phyloP scores from a whole-genome alignment of 2,329 filamentous ascomycete genomes.

The Pseudocercospora macadamiae region DNA sequence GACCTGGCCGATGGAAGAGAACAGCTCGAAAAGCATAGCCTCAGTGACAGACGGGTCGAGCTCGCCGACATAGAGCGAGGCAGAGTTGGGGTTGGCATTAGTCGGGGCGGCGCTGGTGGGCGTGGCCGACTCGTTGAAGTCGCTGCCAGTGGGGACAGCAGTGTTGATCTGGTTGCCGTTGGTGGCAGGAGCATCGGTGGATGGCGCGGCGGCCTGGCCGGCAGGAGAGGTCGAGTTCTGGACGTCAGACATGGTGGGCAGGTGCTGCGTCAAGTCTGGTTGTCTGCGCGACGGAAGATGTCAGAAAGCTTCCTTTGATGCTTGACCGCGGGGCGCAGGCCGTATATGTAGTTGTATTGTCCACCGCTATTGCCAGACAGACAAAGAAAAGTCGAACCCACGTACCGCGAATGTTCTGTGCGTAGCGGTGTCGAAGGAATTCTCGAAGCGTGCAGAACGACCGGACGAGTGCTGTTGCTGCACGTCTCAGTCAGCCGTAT shows the following conservation, averaged over 20 bases:
- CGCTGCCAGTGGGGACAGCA: slow-evolving; percentile 65
- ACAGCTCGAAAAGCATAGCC: slow-evolving; percentile 99
- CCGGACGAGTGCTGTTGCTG: neutral
- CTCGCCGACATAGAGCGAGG: slow-evolving; percentile 98
- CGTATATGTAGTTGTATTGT: slow-evolving; percentile 16
- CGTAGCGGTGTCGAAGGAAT: neutral
- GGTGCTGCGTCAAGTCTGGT: slow-evolving; percentile 15
- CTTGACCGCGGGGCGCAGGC: slow-evolving; percentile 3
- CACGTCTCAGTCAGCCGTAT: neutral
- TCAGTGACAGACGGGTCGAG: slow-evolving; percentile 97
- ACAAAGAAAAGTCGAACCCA: slow-evolving; percentile 13
- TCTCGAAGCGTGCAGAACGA: slow-evolving; percentile 7
- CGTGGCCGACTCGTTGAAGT: slow-evolving; percentile 68
- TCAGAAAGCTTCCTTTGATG: slow-evolving; percentile 17
- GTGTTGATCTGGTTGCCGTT: slow-evolving; percentile 69
- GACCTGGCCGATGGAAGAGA: slow-evolving; percentile 98
- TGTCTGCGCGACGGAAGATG: slow-evolving; percentile 6
- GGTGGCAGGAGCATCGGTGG: slow-evolving; percentile 64
- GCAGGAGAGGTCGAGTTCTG: slow-evolving; percentile 56
- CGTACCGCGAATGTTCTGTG: slow-evolving; percentile 15
- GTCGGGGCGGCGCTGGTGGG: slow-evolving; percentile 71
- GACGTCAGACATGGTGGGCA: slow-evolving; percentile 44
- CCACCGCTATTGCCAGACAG: slow-evolving; percentile 10
- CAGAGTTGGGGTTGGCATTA: slow-evolving; percentile 78
- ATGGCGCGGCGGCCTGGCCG: slow-evolving; percentile 71